Conservation (phyloP, 805 yeast genomes). For the Spathaspora sp. region DNA sequence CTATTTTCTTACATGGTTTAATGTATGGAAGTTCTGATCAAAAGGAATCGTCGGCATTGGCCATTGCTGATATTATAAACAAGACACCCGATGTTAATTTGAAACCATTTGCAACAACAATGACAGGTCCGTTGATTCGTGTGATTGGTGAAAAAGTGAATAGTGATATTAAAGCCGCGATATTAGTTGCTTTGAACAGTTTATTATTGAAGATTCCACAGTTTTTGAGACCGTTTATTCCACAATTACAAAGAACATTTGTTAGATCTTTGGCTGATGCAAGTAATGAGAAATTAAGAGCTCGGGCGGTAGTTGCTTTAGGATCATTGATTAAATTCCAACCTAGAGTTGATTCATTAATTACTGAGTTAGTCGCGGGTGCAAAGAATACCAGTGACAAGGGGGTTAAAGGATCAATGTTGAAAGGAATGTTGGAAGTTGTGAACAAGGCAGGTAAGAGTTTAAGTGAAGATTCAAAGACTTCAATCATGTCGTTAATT, state of each 20-base stretch:
- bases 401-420: constrained; percentile 82
- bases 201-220: constrained; percentile 82
- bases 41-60: constrained; percentile 83
- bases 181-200: constrained; percentile 75
- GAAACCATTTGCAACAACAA: constrained; percentile 84
- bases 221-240: constrained; percentile 90
- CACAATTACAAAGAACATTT: constrained; percentile 95
- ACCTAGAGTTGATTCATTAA: constrained; percentile 91
- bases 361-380: constrained; percentile 76
- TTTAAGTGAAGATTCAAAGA: constrained; percentile 71
- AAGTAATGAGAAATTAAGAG: constrained; percentile 64
- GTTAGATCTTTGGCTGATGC: constrained; percentile 86
- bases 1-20: constrained; percentile 89
- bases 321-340: constrained; percentile 86
- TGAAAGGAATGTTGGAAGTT: constrained; percentile 80
- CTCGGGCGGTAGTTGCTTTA: constrained; percentile 84
- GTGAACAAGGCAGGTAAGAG: constrained; percentile 74
- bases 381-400: constrained; percentile 60
- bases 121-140: constrained; percentile 97
- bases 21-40: constrained; percentile 88
- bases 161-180: constrained; percentile 92
- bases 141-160: constrained; percentile 94
- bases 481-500: constrained; percentile 63
- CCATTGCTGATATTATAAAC: constrained; percentile 81
- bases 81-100: constrained; percentile 81